phyloP scores from a whole-genome alignment of 1,284 basidiomycete genomes.

The Serendipita sp. region DNA sequence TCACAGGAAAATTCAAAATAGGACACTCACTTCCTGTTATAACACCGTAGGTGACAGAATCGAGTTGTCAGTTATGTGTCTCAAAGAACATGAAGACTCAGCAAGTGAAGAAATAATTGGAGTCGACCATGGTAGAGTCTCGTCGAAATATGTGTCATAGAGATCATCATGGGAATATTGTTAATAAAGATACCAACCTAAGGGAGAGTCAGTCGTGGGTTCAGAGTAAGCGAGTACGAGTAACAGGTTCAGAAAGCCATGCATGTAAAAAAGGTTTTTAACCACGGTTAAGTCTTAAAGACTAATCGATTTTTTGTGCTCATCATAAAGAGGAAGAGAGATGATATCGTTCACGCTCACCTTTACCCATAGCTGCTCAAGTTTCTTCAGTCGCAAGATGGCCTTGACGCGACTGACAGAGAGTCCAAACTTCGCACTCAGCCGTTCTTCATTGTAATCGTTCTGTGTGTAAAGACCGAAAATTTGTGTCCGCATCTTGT shows the following conservation, averaged over 20 bases:
- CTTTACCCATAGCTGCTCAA: constrained; percentile 55
- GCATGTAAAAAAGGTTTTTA: constrained; percentile 13
- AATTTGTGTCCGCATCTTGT: constrained; percentile 38
- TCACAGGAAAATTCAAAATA: constrained; percentile 20
- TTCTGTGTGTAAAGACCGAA: constrained; percentile 38
- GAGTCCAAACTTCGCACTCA: constrained; percentile 46
- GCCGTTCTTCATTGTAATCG: constrained; percentile 24
- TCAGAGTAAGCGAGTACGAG: constrained; percentile 16
- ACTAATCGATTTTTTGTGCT: constrained; percentile 60
- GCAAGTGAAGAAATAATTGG: constrained; percentile 16
- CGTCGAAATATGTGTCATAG: constrained; percentile 17
- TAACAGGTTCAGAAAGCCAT: constrained; percentile 29
- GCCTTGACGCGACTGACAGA: constrained; percentile 67
- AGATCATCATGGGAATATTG: constrained; percentile 21
- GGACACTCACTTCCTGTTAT: constrained; percentile 15
- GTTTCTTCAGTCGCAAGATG: constrained; percentile 61
- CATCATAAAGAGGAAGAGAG: constrained; percentile 33
- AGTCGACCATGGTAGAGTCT: constrained; percentile 15
- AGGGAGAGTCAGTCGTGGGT: constrained; percentile 15
- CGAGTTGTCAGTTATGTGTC: constrained; percentile 10
- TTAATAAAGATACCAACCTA: constrained; percentile 16
- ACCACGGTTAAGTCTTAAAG: constrained; percentile 36
- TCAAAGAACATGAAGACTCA: constrained; percentile 9
- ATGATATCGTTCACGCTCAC: constrained; percentile 29
- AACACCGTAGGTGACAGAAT: not conserved